Evolutionary conservation across 1,284 basidiomycete species (phyloP), one percentile per base, ranked within the genome.

Genomic region (Vanrija sp.): DNA sequence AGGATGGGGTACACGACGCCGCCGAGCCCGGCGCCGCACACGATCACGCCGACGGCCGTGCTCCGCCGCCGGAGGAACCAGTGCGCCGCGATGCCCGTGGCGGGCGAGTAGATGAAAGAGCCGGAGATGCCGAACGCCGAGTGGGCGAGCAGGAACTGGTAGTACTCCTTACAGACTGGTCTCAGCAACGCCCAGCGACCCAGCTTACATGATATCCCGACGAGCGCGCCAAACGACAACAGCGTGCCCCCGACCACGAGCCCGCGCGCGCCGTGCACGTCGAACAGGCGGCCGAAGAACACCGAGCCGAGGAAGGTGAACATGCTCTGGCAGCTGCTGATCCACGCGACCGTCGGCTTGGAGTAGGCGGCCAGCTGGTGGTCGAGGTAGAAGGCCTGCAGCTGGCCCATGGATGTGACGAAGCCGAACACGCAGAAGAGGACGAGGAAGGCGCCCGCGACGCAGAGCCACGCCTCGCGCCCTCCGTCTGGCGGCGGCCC

Each of bases 71-170:
- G 53, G 38, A 68, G 51, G 53, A 75, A 75, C 72, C 72, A 75
- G 46, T 75, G 73, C 1, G 67, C 69, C 2, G 66, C 61, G n/a
- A 73, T 65, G 6, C 70, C 68, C 1, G 70, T 73, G 0, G 68
- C 61, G 4, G 73, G 71, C 1, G 70, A 64, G 50, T 73, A 75
- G 12, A 72, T 49, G 25, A 69, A 48, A 1, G 67, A 60, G 3
- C 68, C 70, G 5, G 65, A 65, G 3, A 71, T 54, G 9, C 73
- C 73, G 36, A 68, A 70, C 4, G 66, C 58, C 6, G 64, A 53
- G 46, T 74, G 72, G 4, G 71, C 67, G 7, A 74, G 64, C 16
- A 74, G 53, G 54, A 75, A 68, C 44, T 75, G 72, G 51, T 69
- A 75, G 56, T 67, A 75, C 43, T 66, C 54, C 15, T 65, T 61